Evolutionary conservation across 192 early-diverging fungal genomes (phyloP).

Genomic region (Mortierella claussenii): DNA sequence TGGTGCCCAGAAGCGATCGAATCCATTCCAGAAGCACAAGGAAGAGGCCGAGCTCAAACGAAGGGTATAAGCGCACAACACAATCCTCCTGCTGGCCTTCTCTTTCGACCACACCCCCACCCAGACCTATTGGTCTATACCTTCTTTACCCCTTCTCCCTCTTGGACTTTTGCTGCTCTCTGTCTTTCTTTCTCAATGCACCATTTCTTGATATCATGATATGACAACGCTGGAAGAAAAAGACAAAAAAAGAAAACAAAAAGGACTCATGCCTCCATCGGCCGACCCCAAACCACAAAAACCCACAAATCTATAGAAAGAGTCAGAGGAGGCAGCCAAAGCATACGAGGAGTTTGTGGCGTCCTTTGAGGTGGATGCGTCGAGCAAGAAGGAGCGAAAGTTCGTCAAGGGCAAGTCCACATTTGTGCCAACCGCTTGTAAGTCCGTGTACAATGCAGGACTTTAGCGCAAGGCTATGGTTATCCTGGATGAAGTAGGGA

Average conservation of each 20-base stretch:
- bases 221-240: neutral
- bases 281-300: slow-evolving; percentile 2
- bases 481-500: too few species aligned
- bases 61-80: slow-evolving; percentile 62
- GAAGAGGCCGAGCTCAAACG: slow-evolving; percentile 78
- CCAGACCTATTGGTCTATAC: too few species aligned
- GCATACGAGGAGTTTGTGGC: slow-evolving; percentile 85
- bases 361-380: slow-evolving; percentile 74
- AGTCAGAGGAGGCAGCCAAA: slow-evolving; percentile 80
- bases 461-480: too few species aligned
- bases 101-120: too few species aligned
- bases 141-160: neutral
- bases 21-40: slow-evolving; percentile 78
- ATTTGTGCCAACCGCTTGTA: slow-evolving; percentile 54
- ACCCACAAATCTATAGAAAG: slow-evolving; percentile 60
- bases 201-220: neutral
- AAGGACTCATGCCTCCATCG: slow-evolving; percentile 38
- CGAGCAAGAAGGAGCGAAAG: slow-evolving; percentile 47
- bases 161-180: slow-evolving; percentile 7
- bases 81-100: neutral
- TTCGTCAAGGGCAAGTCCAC: slow-evolving; percentile 65
- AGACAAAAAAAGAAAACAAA: neutral
- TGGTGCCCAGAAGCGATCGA: slow-evolving; percentile 74
- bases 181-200: neutral
- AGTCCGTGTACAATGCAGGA: too few species aligned